Evolutionary conservation across 352 stramenopile species (phyloP), one percentile per base, ranked within the genome.

Genomic region (Pythium diclinum): DNA sequence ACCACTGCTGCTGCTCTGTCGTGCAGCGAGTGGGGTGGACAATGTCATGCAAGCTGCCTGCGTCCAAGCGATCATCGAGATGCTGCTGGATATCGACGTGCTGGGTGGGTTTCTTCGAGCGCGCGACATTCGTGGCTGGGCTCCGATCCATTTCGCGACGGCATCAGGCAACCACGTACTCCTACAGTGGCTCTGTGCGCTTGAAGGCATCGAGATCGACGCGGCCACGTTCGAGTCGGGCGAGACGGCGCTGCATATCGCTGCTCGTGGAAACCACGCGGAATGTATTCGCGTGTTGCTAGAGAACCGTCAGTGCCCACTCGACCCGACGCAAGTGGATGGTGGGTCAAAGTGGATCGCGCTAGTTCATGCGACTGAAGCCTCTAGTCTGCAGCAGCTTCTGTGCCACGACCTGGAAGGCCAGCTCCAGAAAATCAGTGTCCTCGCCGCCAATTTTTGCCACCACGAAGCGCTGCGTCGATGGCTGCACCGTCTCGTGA

Each of bases 231-330:
- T 71, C n/a, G 69, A 79, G 30, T 57, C 59, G 0, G 56, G 57
- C 1, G 65, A 87, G 49, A 92, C 83, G 6, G 79, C 81, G 17
- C 71, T 92, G 23, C 81, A 92, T 28, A 62, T 91, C 48, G 83
- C 81, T 33, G 79, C 79, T 2, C 69, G 67, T 19, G 40, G 57
- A 11, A 76, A 78, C 34, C 56, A 69, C 34, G 34, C 59, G 9
- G 17, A 74, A 32, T 75, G 72, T 48, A 56, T 91, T 13, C 75
- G 78, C 17, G 67, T 65, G 7, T 55, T 91, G 30, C 59, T 92
- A 9, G 52, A 65, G 9, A 68, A 68, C 34, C 53, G 42, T 13
- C 42, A 44, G 1, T 44, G 73, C 11, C 71, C 78, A 47, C 44
- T 79, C 2, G 67, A 78, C 58, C 62, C 79, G 28, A 72, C 78